Percentiles rank a stretch among this genome's conserved stretches.
Conservation (phyloP, 2,329 filamentous ascomycete genomes). For the Colletotrichum siamense region DNA sequence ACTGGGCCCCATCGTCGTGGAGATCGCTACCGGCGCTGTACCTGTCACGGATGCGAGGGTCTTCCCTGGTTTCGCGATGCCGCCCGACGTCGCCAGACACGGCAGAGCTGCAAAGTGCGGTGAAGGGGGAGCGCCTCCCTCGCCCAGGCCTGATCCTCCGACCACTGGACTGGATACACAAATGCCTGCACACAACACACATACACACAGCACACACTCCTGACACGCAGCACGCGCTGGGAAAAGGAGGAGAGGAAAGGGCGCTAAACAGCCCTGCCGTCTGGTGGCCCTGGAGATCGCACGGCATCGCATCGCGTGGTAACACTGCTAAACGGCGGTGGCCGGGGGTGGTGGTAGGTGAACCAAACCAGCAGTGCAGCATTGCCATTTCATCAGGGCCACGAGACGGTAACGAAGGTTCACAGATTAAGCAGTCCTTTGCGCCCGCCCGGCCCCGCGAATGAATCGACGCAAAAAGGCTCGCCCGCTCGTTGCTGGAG, state of each 20-base stretch:
- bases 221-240: background rate
- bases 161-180: background rate
- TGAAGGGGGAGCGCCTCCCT: background rate
- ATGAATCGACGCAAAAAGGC: background rate
- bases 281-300: background rate
- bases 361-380: background rate
- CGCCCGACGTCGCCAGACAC: background rate
- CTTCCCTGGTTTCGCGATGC: background rate
- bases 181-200: background rate
- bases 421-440: background rate
- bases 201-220: background rate
- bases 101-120: conserved; percentile 13
- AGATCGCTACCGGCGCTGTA: background rate
- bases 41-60: background rate
- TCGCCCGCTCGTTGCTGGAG: background rate
- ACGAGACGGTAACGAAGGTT: background rate
- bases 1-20: background rate
- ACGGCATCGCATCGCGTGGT: conserved; percentile 4
- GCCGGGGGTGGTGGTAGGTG: background rate
- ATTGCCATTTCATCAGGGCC: background rate
- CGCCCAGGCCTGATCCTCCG: background rate
- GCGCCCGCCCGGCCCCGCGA: background rate
- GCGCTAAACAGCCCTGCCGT: conserved; percentile 13
- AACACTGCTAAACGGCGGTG: background rate
- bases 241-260: background rate